Conservation (phyloP, 345 rosid genomes). For the Eucalyptus pauciflora region DNA sequence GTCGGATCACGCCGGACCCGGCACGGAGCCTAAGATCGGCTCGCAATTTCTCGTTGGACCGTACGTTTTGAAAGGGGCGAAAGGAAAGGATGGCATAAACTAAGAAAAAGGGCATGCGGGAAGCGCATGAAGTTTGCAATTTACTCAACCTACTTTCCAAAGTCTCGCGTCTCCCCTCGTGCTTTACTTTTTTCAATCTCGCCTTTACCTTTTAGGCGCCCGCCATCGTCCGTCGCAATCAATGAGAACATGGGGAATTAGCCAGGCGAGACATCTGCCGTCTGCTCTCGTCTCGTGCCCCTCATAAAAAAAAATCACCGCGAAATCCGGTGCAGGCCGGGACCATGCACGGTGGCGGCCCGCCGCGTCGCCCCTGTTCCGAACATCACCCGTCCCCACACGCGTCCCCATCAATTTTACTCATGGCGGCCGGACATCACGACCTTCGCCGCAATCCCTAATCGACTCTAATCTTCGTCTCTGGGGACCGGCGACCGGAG, state of each 20-base stretch:
- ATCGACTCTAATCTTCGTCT: rapidly evolving
- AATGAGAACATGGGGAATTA: not conserved
- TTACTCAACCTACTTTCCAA: not conserved
- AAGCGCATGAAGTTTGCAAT: not conserved
- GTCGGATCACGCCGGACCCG: not conserved
- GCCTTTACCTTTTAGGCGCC: not conserved
- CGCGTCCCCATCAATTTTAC: not conserved
- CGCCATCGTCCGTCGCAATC: not conserved
- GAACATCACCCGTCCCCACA: not conserved
- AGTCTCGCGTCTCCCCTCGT: not conserved
- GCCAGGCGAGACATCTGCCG: not conserved
- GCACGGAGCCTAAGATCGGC: rapidly evolving
- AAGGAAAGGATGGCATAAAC: not conserved
- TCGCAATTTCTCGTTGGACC: not conserved
- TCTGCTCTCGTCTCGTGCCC: not conserved
- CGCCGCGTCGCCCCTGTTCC: not conserved
- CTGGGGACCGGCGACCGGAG: not conserved
- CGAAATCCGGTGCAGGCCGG: not conserved
- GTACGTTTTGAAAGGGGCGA: not conserved
- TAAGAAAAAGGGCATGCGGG: not conserved
- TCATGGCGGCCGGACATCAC: rapidly evolving
- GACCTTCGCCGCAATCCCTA: not conserved
- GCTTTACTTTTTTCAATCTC: not conserved
- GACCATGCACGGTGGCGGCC: not conserved
- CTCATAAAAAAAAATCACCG: not conserved